These are phyloP conservation scores for Golubevia pallescens DNA, from an alignment of 1,284 basidiomycete genomes.

Conservation along the genomic window DNA sequence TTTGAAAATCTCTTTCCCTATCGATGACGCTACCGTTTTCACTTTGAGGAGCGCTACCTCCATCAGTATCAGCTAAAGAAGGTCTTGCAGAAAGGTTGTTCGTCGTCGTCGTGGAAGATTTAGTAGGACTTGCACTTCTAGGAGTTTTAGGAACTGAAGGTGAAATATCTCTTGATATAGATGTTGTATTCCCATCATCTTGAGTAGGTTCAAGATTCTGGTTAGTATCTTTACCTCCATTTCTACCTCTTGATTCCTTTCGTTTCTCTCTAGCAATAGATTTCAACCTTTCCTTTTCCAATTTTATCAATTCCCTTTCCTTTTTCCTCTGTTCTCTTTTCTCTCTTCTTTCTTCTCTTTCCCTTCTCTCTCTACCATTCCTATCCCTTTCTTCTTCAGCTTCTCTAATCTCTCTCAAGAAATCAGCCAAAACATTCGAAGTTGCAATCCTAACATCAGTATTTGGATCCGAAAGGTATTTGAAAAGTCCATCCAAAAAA, in stretches of 20 bases:
- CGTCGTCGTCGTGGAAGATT: not conserved
- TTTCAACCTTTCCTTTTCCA: not conserved
- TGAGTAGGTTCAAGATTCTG: not conserved
- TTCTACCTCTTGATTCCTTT: not conserved
- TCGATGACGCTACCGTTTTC: conserved; percentile 14
- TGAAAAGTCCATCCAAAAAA: conserved; percentile 89
- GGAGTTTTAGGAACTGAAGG: not conserved
- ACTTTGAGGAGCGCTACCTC: conserved; percentile 10
- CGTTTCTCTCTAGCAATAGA: not conserved
- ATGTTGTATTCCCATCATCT: not conserved
- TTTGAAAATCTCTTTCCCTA: conserved; percentile 20
- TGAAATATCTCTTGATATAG: not conserved
- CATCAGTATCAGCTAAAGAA: conserved; percentile 1
- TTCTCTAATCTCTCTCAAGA: conserved; percentile 85
- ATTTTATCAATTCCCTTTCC: conserved; percentile 4
- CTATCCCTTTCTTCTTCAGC: conserved; percentile 12
- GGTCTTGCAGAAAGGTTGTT: not conserved
- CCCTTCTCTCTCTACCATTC: conserved; percentile 64
- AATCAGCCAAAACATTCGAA: conserved; percentile 87
- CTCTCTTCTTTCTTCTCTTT: conserved; percentile 66
- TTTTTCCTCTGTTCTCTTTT: conserved; percentile 67
- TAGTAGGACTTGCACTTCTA: not conserved
- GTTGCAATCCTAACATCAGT: conserved; percentile 92
- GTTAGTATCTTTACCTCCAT: not conserved
- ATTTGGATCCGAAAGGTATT: conserved; percentile 92